These are phyloP conservation scores for Coniella lustricola DNA, from an alignment of 2,329 filamentous ascomycete genomes.

Conservation along the genomic window DNA sequence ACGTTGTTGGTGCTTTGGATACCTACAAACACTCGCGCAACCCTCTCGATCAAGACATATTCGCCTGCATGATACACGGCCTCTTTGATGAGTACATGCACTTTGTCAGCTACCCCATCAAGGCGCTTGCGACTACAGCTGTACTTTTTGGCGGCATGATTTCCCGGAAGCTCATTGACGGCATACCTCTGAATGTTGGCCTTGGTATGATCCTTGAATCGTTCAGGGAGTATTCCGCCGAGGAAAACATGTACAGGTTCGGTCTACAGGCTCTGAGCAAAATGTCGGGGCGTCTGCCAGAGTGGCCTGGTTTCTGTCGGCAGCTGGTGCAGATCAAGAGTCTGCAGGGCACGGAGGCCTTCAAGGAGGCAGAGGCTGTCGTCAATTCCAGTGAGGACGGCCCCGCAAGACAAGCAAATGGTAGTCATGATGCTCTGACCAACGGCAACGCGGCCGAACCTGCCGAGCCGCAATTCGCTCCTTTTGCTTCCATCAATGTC, in stretches of 20 bases:
- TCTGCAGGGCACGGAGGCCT: conserved; percentile 78
- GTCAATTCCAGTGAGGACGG: conserved; percentile 62
- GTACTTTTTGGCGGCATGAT: conserved; percentile 97
- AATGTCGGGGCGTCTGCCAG: conserved; percentile 70
- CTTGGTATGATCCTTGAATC: conserved; percentile 97
- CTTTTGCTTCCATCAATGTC: conserved; percentile 72
- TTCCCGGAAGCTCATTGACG: conserved; percentile 83
- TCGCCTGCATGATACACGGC: conserved; percentile 97
- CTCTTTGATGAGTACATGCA: conserved; percentile 96
- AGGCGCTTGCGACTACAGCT: conserved; percentile 89
- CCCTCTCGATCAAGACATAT: conserved; percentile 82
- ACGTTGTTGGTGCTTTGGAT: conserved; percentile 77
- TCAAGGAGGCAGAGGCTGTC: conserved; percentile 74
- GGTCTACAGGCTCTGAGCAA: conserved; percentile 92
- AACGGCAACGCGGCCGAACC: conserved; percentile 58
- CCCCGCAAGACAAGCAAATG: conserved; percentile 48
- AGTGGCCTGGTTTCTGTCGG: conserved; percentile 94
- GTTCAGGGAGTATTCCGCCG: conserved; percentile 73
- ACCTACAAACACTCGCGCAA: conserved; percentile 84
- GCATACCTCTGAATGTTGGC: conserved; percentile 87
- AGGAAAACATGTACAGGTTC: conserved; percentile 96
- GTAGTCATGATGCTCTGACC: conserved; percentile 46
- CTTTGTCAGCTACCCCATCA: conserved; percentile 92
- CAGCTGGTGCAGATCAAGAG: conserved; percentile 75
- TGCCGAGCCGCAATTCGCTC: conserved; percentile 54